phyloP scores from a whole-genome alignment of 2,329 filamentous ascomycete genomes.

The Ilyonectria destructans region DNA sequence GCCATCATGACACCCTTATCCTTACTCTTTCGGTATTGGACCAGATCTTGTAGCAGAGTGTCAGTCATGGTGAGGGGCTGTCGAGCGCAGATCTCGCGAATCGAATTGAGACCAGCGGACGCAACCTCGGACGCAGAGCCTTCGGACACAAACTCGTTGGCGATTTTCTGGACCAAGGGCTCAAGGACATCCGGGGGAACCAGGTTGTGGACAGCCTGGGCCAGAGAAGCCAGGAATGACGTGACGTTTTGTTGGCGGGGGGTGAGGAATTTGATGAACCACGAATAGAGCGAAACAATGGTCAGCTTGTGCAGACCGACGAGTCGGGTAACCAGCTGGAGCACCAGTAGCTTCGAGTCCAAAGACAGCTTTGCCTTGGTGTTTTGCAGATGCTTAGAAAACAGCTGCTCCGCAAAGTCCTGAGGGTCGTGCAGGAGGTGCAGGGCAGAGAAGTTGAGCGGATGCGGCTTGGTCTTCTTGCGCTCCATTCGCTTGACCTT shows the following conservation, averaged over 20 bases:
- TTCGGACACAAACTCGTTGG: constrained; percentile 98
- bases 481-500: constrained; percentile 87
- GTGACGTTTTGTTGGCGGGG: constrained; percentile 92
- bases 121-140: constrained; percentile 92
- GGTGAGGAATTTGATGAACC: constrained; percentile 94
- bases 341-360: constrained; percentile 90
- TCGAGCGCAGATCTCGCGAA: constrained; percentile 92
- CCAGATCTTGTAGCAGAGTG: constrained; percentile 93
- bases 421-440: constrained; percentile 96
- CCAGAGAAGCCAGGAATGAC: constrained; percentile 91
- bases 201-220: constrained; percentile 91
- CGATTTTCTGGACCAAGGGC: constrained; percentile 93
- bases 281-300: constrained; percentile 92
- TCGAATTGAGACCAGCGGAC: constrained; percentile 92
- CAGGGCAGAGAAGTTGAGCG: constrained; percentile 95
- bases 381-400: constrained; percentile 91
- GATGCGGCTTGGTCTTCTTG: constrained; percentile 90
- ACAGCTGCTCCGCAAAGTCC: constrained; percentile 91
- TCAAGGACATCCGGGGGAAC: constrained; percentile 95
- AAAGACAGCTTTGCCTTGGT: constrained; percentile 88
- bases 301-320: constrained; percentile 95
- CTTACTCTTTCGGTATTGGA: constrained; percentile 97
- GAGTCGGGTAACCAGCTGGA: constrained; percentile 92
- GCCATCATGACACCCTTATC: constrained; percentile 99
- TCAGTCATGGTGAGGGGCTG: constrained; percentile 98